Base-by-base conservation (phyloP, 441 rosid species). In the Lagerstroemia fauriei region DNA sequence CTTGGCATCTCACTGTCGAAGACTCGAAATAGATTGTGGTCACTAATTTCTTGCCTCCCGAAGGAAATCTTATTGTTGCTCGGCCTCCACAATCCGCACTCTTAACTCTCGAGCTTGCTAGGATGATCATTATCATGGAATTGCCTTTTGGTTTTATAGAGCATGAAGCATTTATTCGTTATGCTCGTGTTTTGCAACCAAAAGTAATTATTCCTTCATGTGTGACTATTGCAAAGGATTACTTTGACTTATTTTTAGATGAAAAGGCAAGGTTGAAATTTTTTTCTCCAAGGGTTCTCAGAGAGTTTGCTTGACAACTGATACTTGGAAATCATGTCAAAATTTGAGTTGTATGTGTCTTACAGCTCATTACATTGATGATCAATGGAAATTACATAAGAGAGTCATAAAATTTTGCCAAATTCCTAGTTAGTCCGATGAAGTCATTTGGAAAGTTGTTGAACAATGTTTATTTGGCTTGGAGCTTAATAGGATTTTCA, bases 261-360 rank as follows among this genome's bases (percentile, higher is more conserved):
- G 78, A 76, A n/a, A 76, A 32, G 24, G 25, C 6, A 47, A 51
- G 51, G 48, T 29, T 76, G 10, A 76, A 76, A 9, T 0, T 20
- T 18, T 76, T 25, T 76, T 76, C 27, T 76, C 41, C n/a, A n/a
- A 48, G 38, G 13, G 6, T 47, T 76, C 65, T 31, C 78, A 29
- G n/a, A 31, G 66, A 76, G 78, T 51, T 18, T 76, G 46, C 22
- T 29, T n/a, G 25, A 76, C 78, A 51, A 76, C 6, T 12, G 66
- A 51, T 14, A 76, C 78, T 50, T 76, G 44, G 44, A 6, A 38
- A 2, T 2, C 44, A 2, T 38, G 44, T 38, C 44, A 51, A 16
- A 76, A 51, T 76, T 51, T 76, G 25, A 76, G 27, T 4, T 76
- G 3, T 16, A 51, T 76, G 66, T 76, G 78, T 31, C 12, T 76